phyloP scores from a whole-genome alignment of 2,329 filamentous ascomycete genomes.

The Corniculantispora saksenae region DNA sequence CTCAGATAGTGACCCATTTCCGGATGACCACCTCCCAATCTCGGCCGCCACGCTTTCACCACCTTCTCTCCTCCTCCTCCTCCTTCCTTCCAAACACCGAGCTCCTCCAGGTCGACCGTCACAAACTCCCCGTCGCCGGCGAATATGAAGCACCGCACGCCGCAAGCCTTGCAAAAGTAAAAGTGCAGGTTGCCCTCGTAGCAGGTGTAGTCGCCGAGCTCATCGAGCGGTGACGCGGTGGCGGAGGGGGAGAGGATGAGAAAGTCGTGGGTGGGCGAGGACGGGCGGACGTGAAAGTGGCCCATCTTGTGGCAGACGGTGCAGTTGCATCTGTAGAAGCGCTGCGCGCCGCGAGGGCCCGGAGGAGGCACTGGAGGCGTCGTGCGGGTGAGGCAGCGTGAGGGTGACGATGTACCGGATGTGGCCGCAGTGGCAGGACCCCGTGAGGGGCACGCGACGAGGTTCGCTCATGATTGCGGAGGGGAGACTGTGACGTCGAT shows the following conservation, averaged over 20 bases:
- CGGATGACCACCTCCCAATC: background rate
- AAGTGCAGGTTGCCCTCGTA: constrained; percentile 6
- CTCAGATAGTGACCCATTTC: constrained; percentile 7
- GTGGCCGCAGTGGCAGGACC: constrained; percentile 11
- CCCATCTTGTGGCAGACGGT: constrained; percentile 15
- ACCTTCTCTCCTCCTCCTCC: background rate
- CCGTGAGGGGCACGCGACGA: background rate
- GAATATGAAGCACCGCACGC: constrained; percentile 12
- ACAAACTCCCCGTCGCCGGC: background rate
- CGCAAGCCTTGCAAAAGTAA: constrained; percentile 10
- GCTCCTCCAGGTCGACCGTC: background rate
- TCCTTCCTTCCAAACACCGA: background rate
- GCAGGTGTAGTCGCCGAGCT: constrained; percentile 1
- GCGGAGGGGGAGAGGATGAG: background rate
- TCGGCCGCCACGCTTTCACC: too few species aligned
- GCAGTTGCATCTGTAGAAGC: constrained; percentile 17
- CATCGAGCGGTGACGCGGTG: too few species aligned
- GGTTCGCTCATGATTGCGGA: too few species aligned
- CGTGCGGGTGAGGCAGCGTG: background rate
- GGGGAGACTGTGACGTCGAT: too few species aligned
- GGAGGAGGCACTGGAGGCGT: background rate
- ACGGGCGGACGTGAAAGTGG: constrained; percentile 12
- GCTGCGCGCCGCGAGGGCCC: too few species aligned
- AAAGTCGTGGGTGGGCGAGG: constrained; percentile 6
- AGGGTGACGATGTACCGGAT: background rate